Evolutionary conservation across 768 basidiomycete genomes (phyloP), one percentile per base, ranked within the genome.

Genomic region (Trametes sanguinea): DNA sequence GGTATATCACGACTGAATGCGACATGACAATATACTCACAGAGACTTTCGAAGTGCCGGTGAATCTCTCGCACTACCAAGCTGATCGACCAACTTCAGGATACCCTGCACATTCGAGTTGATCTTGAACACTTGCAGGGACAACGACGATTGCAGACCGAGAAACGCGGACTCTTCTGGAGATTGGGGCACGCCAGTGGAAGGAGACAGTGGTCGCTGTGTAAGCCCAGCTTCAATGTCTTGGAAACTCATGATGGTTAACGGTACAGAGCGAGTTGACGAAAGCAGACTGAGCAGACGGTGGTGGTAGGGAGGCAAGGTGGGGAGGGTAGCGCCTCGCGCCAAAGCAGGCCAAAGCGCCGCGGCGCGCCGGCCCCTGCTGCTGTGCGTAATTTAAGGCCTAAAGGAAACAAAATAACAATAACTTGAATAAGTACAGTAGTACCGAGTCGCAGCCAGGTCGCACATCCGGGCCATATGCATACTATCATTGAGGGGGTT

Each of bases 91-190:
- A 95, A 82, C 76, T 92, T 93, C 68, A 94, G 75, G 51, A 99
- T 95, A 14, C 92, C 96, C 70, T 96, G 93, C 2, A 98, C 94
- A 76, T 99, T 99, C 61, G 92, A 85, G 69, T 96, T 95, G 79
- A 98, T 94, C 84, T 98, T 98, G 88, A 98, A 98, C 60, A 96
- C 93, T 74, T 98, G 95, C 6, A 98, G 81, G 1, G 90, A 90
- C 62, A 94, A 75, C 13, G 92, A 92, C 3, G 84, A 86, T 71
- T 94, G 94, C 14, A 95, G 77, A 35, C 79, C 80, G 9, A 82
- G 76, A 74, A 96, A 98, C 3, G 88, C 81, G 6, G 85, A 81
- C 75, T 95, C 93, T 71, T 91, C 87, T 44, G 69, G 76, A 17
- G 77, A 75, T 63, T 77, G 79, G 61, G 81, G 74, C 1, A 65